Evolutionary conservation across 2,329 filamentous ascomycete species (phyloP), one percentile per base, ranked within the genome.

Genomic region (Xylariales sp.): DNA sequence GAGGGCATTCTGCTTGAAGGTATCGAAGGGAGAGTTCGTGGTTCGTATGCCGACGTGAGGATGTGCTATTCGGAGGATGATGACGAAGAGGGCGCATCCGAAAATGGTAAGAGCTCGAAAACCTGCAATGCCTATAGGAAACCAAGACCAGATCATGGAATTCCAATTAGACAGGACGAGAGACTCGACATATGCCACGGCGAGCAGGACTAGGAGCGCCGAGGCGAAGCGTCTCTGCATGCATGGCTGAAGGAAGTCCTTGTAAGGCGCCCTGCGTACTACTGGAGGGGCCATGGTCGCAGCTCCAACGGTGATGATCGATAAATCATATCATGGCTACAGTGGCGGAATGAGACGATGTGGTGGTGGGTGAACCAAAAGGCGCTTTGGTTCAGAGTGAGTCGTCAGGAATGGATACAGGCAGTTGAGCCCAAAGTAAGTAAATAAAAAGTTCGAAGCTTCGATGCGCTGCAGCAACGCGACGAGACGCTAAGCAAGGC

Each of bases 181-280:
- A 36, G 88, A 78, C 57, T 88, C 78, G 27, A 78, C 41, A 61
- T 93, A 95, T 58, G 87, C 88, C 42, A 88, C 70, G 35, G 73
- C 65, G 8, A 93, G 66, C 11, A 89, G 71, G 48, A 87, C 69
- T 11, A 78, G 74, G 35, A 85, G 84, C 10, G 88, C 88, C 48
- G 82, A 82, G 36, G 85, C 84, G 65, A 96, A 97, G 55, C 89
- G 80, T 55, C 86, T 77, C 64, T 97, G 91, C 49, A 96, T 71
- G 39, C 86, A 83, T 37, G 91, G 90, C 47, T 91, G 94, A 52
- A 96, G 70, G 63, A 94, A 94, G 68, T 95, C 88, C 71, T 88
- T 85, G 66, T 95, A 95, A 36, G 76, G 71, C 55, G 70, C 67
- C 58, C 62, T 76, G 73, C 71, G 80, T 67, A 69, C 73, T 59